Base-by-base conservation (phyloP, 208 protist genomes). In the Phytomonas francai region DNA sequence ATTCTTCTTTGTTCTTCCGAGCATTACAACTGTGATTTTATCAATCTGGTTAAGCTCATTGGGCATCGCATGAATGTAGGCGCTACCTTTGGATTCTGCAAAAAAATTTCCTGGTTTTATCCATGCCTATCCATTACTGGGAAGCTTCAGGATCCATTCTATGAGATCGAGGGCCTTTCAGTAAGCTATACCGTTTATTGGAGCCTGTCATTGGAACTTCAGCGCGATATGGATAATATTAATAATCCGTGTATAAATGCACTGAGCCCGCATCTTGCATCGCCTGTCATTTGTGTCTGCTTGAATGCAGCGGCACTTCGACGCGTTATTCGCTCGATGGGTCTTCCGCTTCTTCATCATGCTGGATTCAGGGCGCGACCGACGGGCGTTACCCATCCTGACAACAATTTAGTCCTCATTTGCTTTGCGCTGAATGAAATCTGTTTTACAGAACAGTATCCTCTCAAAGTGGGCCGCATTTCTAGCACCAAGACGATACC, bases 401-500 rank as follows among this genome's bases (percentile, higher is more conserved):
- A 39, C 34, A 9, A 9, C 34, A 39, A 39, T 39, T 39, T 9
- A 39, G 34, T 39, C 3, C 3, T 39, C 34, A 39, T 92, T n/a
- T 86, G 81, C 4, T 91, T 86, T 63, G 79, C 84, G 0, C 76
- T 89, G 22, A 92, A 95, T 70, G 80, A 90, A 62, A 62, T 95
- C 11, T 64, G 71, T 7, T 95, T 95, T 68, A 84, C 76, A 0
- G 73, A 76, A 19, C 67, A 61, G 33, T 92, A 88, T 65, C 70
- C 78, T 22, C 61, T 95, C 16, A 74, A 58, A 19, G 68, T 83
- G 27, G 84, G 79, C 36, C n/a, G 49, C 22, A 63, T 60, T n/a
- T 67, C 59, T 11, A 77, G 78, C 12, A 65, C 65, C 16, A 71
- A 76, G 59, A 59, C 78, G 29, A 71, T 90, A 34, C 62, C 76